Evolutionary conservation across 2,329 filamentous ascomycete species (phyloP).

Genomic region (Simplicillium sp.): DNA sequence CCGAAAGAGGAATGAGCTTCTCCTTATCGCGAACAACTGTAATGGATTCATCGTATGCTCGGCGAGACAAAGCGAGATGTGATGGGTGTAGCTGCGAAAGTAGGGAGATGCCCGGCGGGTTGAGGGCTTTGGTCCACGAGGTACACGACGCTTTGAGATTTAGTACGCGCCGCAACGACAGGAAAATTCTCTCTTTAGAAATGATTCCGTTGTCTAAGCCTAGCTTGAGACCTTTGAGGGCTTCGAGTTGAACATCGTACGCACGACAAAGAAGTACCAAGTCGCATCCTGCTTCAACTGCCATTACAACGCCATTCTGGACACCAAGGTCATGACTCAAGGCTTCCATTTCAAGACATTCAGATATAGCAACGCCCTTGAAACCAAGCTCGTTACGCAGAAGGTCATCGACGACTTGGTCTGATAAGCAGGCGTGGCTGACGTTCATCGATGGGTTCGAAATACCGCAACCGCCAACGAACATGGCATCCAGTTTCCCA

Average conservation of each 20-base stretch:
- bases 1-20: slow-evolving; percentile 71
- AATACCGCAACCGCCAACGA: slow-evolving; percentile 90
- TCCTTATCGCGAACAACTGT: slow-evolving; percentile 88
- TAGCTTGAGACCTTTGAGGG: slow-evolving; percentile 79
- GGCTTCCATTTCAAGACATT: slow-evolving; percentile 94
- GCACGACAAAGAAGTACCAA: slow-evolving; percentile 81
- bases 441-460: slow-evolving; percentile 87
- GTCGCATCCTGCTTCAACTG: slow-evolving; percentile 92
- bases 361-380: slow-evolving; percentile 84
- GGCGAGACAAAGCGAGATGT: slow-evolving; percentile 72
- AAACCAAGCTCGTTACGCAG: slow-evolving; percentile 85
- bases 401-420: slow-evolving; percentile 86
- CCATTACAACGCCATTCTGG: slow-evolving; percentile 93
- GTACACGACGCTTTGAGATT: slow-evolving; percentile 77
- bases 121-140: slow-evolving; percentile 84
- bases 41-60: slow-evolving; percentile 86
- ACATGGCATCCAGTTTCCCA: slow-evolving; percentile 80
- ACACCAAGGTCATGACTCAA: slow-evolving; percentile 95
- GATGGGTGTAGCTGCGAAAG: slow-evolving; percentile 73
- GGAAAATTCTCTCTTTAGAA: slow-evolving; percentile 66
- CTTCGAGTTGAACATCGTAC: slow-evolving; percentile 82
- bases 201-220: slow-evolving; percentile 89
- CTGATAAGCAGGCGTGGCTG: slow-evolving; percentile 87
- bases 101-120: slow-evolving; percentile 68
- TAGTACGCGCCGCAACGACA: slow-evolving; percentile 71